These are phyloP conservation scores for Suillus cothurnatus DNA, from an alignment of 768 basidiomycete species.

Conservation along the genomic window DNA sequence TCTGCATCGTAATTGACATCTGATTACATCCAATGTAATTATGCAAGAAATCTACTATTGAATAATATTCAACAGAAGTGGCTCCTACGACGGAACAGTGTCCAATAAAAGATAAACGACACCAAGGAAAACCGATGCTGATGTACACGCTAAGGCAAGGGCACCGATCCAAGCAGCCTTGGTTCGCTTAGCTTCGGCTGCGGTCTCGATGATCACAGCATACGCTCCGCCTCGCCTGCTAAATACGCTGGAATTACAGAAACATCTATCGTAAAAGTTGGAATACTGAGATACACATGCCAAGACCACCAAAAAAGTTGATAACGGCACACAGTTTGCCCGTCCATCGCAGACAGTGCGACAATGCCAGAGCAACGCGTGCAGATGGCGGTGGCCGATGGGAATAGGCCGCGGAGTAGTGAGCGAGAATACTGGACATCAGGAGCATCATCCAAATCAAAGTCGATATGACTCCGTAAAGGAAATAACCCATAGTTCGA, in stretches of 20 bases:
- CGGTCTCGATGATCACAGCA: neutral
- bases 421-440: neutral
- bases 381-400: neutral
- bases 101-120: neutral
- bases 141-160: neutral
- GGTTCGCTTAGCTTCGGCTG: neutral
- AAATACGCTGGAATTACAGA: neutral
- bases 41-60: constrained; percentile 47
- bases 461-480: neutral
- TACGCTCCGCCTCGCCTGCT: neutral
- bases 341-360: neutral
- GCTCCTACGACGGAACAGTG: neutral
- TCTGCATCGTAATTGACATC: neutral
- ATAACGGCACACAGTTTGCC: neutral
- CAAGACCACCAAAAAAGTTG: neutral
- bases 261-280: neutral
- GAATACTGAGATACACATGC: neutral
- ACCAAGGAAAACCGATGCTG: neutral
- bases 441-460: neutral
- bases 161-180: neutral
- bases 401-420: neutral
- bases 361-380: neutral
- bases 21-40: too few species aligned
- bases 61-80: constrained; percentile 62
- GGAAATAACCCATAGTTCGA: neutral